Conservation (phyloP, 768 basidiomycete genomes). For the Agaricus blazei region DNA sequence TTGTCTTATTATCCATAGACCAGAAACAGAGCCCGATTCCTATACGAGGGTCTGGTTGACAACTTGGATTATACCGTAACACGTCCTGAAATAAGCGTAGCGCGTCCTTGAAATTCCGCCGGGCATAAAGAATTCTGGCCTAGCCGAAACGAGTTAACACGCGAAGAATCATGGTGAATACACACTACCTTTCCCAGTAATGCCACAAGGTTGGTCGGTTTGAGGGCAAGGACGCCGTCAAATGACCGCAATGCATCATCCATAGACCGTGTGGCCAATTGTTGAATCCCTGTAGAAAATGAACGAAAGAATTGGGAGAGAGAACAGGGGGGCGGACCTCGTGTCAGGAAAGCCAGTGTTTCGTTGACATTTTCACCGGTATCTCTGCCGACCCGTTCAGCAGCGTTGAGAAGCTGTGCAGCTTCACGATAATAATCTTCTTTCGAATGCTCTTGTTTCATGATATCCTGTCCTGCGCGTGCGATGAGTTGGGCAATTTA, state of each 20-base stretch:
- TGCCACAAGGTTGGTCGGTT: conserved; percentile 85
- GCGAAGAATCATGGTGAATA: not conserved
- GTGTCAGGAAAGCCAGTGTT: conserved; percentile 56
- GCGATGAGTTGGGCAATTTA: not conserved
- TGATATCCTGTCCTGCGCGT: conserved; percentile 55
- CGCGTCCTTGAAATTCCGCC: conserved; percentile 71
- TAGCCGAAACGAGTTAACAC: conserved; percentile 23
- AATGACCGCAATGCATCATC: conserved; percentile 81
- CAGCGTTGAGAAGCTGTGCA: conserved; percentile 60
- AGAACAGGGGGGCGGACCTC: conserved; percentile 40
- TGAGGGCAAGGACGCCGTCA: conserved; percentile 69
- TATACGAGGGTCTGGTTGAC: conserved; percentile 88
- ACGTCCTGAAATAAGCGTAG: conserved; percentile 85
- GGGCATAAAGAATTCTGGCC: conserved; percentile 83
- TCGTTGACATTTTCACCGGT: conserved; percentile 55
- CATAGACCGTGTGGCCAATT: conserved; percentile 74
- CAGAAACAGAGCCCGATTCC: conserved; percentile 94
- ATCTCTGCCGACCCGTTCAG: conserved; percentile 49
- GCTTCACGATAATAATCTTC: conserved; percentile 69
- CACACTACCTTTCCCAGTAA: conserved; percentile 75
- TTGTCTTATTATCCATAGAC: conserved; percentile 78
- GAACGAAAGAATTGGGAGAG: not conserved
- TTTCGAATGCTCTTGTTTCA: conserved; percentile 55
- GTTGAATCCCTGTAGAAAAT: conserved; percentile 60
- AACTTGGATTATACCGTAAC: conserved; percentile 69